These are phyloP conservation scores for Talaromyces sp. DNA, from an alignment of 2,329 filamentous ascomycete species.

Conservation along the genomic window DNA sequence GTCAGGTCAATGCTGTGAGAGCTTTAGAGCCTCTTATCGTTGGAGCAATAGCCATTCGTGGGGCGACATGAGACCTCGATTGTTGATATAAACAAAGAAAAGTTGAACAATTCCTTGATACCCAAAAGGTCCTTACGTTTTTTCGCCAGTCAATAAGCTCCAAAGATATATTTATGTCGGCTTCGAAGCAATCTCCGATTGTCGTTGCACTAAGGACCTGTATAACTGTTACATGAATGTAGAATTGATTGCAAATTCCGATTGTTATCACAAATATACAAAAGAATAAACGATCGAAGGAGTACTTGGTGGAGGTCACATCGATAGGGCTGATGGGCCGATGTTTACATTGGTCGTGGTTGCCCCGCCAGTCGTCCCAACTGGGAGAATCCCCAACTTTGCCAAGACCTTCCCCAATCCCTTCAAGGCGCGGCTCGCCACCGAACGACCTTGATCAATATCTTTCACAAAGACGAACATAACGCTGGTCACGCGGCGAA, in stretches of 20 bases:
- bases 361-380: conserved; percentile 34
- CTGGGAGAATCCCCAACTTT: conserved; percentile 31
- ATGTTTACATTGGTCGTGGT: conserved; percentile 22
- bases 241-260: neutral
- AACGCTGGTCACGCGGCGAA: neutral
- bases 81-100: neutral
- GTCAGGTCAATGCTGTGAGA: conserved; percentile 21
- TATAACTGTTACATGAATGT: neutral
- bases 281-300: neutral
- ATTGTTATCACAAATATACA: neutral
- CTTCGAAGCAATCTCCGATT: neutral
- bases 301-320: neutral
- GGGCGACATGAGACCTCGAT: conserved; percentile 39
- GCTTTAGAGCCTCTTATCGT: conserved; percentile 65
- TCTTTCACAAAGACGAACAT: neutral
- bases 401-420: conserved; percentile 28
- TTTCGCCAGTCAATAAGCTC: neutral
- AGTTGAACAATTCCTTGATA: neutral
- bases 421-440: neutral
- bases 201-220: neutral
- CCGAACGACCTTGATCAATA: neutral
- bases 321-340: neutral
- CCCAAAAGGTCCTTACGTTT: neutral
- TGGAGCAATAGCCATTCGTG: conserved; percentile 74
- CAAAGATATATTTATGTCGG: neutral